These are phyloP conservation scores for Emergomyces orientalis DNA, from an alignment of 2,329 filamentous ascomycete genomes.

Conservation along the genomic window DNA sequence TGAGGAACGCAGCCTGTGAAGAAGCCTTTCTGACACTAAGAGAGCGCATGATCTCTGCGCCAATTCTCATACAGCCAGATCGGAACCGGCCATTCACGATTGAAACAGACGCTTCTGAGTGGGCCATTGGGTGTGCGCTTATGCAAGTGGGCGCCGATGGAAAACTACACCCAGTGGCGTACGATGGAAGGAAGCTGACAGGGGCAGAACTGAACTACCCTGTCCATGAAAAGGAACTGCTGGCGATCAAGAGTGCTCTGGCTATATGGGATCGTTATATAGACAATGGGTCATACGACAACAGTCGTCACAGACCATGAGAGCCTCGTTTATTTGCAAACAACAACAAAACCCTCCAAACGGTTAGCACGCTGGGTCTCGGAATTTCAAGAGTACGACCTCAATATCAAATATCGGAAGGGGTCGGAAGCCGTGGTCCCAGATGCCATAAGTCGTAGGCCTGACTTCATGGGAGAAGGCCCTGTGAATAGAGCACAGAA, in stretches of 20 bases:
- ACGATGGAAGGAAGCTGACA: slow-evolving; percentile 1
- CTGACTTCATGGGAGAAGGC: not conserved
- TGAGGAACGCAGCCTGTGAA: not conserved
- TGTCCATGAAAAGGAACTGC: slow-evolving; percentile 8
- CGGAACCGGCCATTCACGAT: not conserved
- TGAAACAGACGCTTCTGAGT: slow-evolving; percentile 4
- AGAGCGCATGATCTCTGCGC: not conserved
- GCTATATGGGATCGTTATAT: slow-evolving; percentile 4
- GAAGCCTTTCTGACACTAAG: not conserved
- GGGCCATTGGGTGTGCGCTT: not conserved
- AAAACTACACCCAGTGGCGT: not conserved
- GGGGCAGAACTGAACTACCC: slow-evolving; percentile 7
- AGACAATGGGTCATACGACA: slow-evolving; percentile 5
- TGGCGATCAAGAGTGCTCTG: slow-evolving; percentile 6
- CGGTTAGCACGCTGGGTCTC: not conserved
- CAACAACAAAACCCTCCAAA: not conserved
- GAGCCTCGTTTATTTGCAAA: slow-evolving; percentile 1
- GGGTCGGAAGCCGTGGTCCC: not conserved
- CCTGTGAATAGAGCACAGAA: not conserved
- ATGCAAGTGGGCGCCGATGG: not conserved
- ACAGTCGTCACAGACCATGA: slow-evolving; percentile 8
- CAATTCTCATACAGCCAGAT: not conserved
- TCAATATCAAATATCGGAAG: not conserved
- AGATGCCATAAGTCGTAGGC: not conserved
- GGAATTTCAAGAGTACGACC: not conserved